A percentile compares a stretch with the other conserved stretches of the same genome.
Conservation (phyloP, 441 rosid genomes). For the Gossypium davidsonii region DNA sequence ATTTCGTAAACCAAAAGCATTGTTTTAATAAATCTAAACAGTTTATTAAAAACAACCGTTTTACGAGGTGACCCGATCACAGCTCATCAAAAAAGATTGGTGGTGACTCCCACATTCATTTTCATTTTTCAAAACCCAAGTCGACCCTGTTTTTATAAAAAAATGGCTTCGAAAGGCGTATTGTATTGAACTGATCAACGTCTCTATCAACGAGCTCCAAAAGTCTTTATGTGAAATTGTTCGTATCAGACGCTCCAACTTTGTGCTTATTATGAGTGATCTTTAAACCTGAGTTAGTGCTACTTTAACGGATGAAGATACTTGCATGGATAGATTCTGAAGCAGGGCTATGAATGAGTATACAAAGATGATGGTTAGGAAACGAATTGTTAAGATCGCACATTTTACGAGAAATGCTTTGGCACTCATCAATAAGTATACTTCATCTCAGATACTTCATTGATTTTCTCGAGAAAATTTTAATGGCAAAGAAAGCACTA, state of each 20-base stretch:
- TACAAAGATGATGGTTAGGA: neutral
- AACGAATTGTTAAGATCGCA: neutral
- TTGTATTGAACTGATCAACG: no score
- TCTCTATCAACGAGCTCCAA: neutral
- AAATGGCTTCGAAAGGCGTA: no score
- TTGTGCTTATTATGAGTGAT: neutral
- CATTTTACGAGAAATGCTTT: neutral
- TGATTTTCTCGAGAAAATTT: neutral
- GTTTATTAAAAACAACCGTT: no score
- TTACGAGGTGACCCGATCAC: no score
- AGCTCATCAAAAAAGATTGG: no score
- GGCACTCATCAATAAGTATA: neutral
- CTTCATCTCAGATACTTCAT: neutral
- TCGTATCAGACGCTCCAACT: neutral
- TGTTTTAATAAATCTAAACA: no score
- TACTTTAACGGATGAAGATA: neutral
- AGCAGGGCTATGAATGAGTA: neutral
- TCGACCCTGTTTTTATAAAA: no score
- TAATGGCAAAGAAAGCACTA: neutral
- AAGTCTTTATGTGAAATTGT: neutral
- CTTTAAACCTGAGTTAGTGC: neutral
- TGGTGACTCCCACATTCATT: no score
- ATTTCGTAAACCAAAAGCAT: no score
- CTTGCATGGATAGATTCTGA: neutral
- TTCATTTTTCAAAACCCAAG: no score